phyloP scores from a whole-genome alignment of 495 filamentous ascomycete species.

The Trichocladium antarcticum region DNA sequence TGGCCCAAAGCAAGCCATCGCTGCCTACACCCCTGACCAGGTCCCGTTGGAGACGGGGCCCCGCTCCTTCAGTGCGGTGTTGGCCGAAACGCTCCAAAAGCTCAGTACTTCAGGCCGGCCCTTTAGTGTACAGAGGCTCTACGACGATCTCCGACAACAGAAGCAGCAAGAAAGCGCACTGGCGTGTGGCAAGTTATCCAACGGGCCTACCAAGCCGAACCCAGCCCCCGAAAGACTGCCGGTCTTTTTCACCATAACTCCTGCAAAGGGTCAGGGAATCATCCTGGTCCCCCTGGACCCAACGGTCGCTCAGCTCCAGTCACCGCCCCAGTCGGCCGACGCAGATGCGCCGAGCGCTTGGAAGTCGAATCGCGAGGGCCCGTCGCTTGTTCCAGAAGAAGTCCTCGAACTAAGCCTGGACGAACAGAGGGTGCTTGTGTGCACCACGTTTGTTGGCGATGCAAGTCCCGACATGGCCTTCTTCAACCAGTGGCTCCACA shows the following conservation, averaged over 20 bases:
- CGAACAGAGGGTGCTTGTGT: slow-evolving; percentile 42
- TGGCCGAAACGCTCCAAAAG: slow-evolving; percentile 39
- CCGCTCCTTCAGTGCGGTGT: slow-evolving; percentile 41
- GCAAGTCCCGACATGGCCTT: slow-evolving; percentile 47
- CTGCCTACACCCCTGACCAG: slow-evolving; percentile 42
- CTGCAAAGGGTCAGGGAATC: slow-evolving; percentile 37
- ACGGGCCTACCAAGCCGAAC: slow-evolving; percentile 32
- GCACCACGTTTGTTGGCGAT: slow-evolving; percentile 47
- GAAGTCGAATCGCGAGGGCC: slow-evolving; percentile 26
- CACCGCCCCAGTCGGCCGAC: slow-evolving; percentile 31
- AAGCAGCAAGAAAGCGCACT: slow-evolving; percentile 34
- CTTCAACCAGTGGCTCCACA: slow-evolving; percentile 47
- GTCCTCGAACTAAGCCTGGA: slow-evolving; percentile 42
- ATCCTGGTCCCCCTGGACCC: slow-evolving; percentile 34
- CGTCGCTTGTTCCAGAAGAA: slow-evolving; percentile 29
- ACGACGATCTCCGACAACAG: slow-evolving; percentile 38
- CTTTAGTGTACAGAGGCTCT: slow-evolving; percentile 40
- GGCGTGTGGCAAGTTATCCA: slow-evolving; percentile 27
- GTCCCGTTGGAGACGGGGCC: slow-evolving; percentile 30
- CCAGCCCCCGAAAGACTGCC: slow-evolving; percentile 33
- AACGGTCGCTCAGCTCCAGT: slow-evolving; percentile 28
- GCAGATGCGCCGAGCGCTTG: slow-evolving; percentile 24
- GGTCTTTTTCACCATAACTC: slow-evolving; percentile 39
- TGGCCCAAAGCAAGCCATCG: slow-evolving; percentile 46
- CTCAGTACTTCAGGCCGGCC: slow-evolving; percentile 33